Evolutionary conservation across 1,139 yeast species (phyloP), one percentile per base, ranked within the genome.

Genomic region (Sugiyamaella japonica): DNA sequence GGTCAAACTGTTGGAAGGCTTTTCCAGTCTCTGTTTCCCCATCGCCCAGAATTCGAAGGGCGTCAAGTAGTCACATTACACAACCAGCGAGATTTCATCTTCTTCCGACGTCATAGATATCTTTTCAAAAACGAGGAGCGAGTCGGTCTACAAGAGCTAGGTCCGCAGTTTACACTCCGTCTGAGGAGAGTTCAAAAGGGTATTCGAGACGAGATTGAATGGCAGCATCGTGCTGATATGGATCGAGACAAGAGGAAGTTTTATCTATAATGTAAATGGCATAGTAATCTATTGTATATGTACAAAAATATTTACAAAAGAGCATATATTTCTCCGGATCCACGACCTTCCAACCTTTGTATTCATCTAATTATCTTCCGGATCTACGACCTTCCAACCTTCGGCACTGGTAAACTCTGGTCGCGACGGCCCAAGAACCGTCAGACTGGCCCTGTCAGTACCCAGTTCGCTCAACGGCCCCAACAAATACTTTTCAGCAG

Each of bases 141-240:
- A 65, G 98, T 91, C 1, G 98, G 99, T 5, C 75, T 93, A 53
- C 99, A 93, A 68, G 99, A 95, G 68, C 76, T 93, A 49, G 99
- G 99, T 0, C 99, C 99, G 0, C 97, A 91, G 70, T 95, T 93
- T 70, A 95, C 99, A 0, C 74, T 93, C 68, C 86, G 87, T 68
- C 76, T 95, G 61, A 81, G 97, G 70, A 79, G 98, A 67, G 76
- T 95, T 58, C 98, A 91, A 70, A 86, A 84, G 75, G 99, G 98
- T 47, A 80, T 93, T 65, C 84, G 85, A 67, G 96, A 89, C 61
- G 98, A 93, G 65, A 79, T 89, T 31, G 96, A 89, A 66, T 93
- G 98, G 97, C 97, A 93, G 72, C 96, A 90, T 73, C 83, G 89
- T 63, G 86, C 97, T 12, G 96, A 88, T 62, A 91, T 93, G 97